phyloP scores from a whole-genome alignment of 371 early-diverging fungal genomes.

The Lichtheimia corymbifera region DNA sequence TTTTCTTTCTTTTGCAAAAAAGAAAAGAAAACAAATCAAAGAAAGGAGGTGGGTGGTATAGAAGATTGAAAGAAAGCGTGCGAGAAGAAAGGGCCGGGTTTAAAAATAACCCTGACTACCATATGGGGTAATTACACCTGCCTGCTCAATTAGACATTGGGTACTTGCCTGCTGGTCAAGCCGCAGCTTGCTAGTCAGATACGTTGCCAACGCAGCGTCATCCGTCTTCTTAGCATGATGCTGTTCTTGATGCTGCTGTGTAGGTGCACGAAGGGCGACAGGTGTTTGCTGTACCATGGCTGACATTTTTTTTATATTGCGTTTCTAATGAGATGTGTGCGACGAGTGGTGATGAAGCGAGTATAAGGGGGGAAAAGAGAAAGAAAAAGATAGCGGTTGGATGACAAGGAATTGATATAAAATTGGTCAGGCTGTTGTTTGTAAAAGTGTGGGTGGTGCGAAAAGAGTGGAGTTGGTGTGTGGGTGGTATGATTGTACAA shows the following conservation, averaged over 20 bases:
- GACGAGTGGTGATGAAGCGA: neutral
- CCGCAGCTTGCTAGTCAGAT: constrained; percentile 23
- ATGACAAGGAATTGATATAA: too few relatives aligned
- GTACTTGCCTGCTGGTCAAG: constrained; percentile 26
- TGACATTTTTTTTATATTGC: constrained; percentile 14
- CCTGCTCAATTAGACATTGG: constrained; percentile 3
- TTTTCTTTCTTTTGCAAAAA: constrained; percentile 13
- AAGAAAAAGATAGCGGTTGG: too few relatives aligned
- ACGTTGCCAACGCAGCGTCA: constrained; percentile 26
- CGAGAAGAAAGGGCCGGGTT: constrained; percentile 15
- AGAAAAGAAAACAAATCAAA: constrained; percentile 15
- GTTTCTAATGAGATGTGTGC: neutral
- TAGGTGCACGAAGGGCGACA: constrained; percentile 7
- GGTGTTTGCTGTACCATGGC: constrained; percentile 19
- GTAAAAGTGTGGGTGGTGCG: too few relatives aligned
- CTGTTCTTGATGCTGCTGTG: constrained; percentile 4
- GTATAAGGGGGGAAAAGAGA: too few relatives aligned
- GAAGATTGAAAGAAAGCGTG: constrained; percentile 10
- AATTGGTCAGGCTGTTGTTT: too few relatives aligned
- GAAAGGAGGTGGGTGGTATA: constrained; percentile 8
- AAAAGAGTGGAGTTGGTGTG: neutral
- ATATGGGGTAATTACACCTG: constrained; percentile 9
- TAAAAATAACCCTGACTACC: constrained; percentile 17
- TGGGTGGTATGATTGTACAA: constrained; percentile 2
- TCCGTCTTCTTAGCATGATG: constrained; percentile 10